Percentiles rank a stretch among this genome's conserved stretches.
These are phyloP conservation scores for Penicillium verrucosum DNA, from an alignment of 2,329 filamentous ascomycete species.

Conservation along the genomic window DNA sequence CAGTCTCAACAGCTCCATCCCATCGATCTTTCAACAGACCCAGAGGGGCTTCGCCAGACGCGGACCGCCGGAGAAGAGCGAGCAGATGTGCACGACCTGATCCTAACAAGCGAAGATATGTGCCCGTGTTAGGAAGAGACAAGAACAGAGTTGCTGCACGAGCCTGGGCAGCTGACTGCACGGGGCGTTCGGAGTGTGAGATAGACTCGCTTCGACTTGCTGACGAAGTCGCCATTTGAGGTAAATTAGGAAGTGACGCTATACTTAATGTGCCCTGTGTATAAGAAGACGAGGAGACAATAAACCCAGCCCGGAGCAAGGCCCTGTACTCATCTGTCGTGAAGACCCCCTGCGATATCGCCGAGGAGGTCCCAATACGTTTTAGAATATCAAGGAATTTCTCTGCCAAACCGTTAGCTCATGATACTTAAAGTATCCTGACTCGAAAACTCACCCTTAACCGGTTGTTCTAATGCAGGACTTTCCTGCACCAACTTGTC, in stretches of 20 bases:
- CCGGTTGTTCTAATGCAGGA: conserved; percentile 29
- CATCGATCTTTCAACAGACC: conserved; percentile 57
- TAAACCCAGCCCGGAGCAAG: conserved; percentile 54
- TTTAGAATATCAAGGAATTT: conserved; percentile 52
- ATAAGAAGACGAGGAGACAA: conserved; percentile 49
- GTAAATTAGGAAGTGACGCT: conserved; percentile 40
- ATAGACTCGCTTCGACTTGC: conserved; percentile 28
- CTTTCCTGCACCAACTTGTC: conserved; percentile 42
- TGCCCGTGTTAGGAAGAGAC: conserved; percentile 58
- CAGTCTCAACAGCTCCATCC: conserved; percentile 58
- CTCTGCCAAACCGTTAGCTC: conserved; percentile 28
- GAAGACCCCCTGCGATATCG: conserved; percentile 47
- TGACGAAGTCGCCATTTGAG: conserved; percentile 18
- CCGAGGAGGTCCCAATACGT: conserved; percentile 46
- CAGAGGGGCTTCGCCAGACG: conserved; percentile 53
- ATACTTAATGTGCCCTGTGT: conserved; percentile 41
- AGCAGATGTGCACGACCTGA: conserved; percentile 56
- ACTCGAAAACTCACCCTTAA: conserved; percentile 32
- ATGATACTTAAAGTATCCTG: neutral
- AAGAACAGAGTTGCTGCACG: conserved; percentile 46
- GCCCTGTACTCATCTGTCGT: conserved; percentile 46
- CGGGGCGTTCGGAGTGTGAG: conserved; percentile 12
- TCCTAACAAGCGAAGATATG: conserved; percentile 57
- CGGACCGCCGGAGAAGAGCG: conserved; percentile 50
- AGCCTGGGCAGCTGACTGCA: conserved; percentile 23